Conservation (phyloP, 768 basidiomycete species). For the Suillus variegatus region DNA sequence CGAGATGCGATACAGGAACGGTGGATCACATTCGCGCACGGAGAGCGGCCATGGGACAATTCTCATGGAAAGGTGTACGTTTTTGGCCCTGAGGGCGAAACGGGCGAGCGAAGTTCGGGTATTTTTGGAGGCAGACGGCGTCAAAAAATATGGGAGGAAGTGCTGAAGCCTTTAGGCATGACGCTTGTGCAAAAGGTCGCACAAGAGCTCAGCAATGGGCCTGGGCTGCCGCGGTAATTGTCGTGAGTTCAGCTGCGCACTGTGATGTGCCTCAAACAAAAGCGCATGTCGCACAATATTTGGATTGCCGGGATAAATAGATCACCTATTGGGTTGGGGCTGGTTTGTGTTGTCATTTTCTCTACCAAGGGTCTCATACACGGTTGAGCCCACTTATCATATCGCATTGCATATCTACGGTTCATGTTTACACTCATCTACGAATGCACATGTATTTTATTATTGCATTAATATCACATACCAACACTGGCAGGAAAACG, state of each 20-base stretch:
- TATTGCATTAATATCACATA: too few species aligned
- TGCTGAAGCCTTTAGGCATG: slow-evolving; percentile 67
- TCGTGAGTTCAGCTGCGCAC: background rate
- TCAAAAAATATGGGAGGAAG: slow-evolving; percentile 60
- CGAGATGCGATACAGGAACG: slow-evolving; percentile 70
- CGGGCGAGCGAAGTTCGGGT: slow-evolving; percentile 63
- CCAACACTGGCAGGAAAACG: too few species aligned
- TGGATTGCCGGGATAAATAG: background rate
- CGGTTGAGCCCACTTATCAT: too few species aligned
- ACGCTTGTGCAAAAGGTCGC: slow-evolving; percentile 72
- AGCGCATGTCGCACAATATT: background rate
- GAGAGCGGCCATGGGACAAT: slow-evolving; percentile 69
- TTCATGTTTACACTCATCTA: too few species aligned
- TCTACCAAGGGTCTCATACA: too few species aligned
- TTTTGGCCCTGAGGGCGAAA: slow-evolving; percentile 82
- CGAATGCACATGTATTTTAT: too few species aligned
- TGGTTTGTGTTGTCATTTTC: background rate
- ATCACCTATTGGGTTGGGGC: background rate
- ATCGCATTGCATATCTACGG: too few species aligned
- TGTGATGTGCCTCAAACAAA: background rate
- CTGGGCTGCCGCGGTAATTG: slow-evolving; percentile 32
- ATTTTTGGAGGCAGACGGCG: slow-evolving; percentile 71
- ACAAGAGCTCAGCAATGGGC: slow-evolving; percentile 71
- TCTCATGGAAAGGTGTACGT: slow-evolving; percentile 64
- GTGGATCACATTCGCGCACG: slow-evolving; percentile 77